phyloP scores from a whole-genome alignment of 169 alveolate species.

The Plasmodium yoelii region DNA sequence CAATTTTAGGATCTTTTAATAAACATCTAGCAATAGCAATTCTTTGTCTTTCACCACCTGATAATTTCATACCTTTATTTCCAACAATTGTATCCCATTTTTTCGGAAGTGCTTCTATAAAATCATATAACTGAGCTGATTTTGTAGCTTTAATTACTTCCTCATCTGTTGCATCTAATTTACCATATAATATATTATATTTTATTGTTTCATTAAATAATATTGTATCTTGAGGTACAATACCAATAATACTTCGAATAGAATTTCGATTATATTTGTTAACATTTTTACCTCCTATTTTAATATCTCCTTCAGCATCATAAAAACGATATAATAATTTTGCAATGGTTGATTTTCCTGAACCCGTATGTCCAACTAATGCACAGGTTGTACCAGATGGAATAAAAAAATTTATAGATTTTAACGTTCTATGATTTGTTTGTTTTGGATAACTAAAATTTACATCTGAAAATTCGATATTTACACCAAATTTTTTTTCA shows the following conservation, averaged over 20 bases:
- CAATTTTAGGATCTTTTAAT: constrained; percentile 94
- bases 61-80: constrained; percentile 95
- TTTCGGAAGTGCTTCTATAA: constrained; percentile 88
- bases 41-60: constrained; percentile 99
- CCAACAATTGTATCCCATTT: constrained; percentile 95
- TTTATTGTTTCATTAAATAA: constrained; percentile 91
- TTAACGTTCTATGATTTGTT: constrained; percentile 11
- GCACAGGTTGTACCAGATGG: constrained; percentile 81
- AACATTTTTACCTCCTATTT: constrained; percentile 78
- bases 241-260: constrained; percentile 80
- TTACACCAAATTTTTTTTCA: constrained; percentile 71
- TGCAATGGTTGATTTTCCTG: constrained; percentile 85
- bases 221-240: constrained; percentile 93
- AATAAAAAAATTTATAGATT: constrained; percentile 68
- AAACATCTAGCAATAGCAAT: constrained; percentile 98
- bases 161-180: constrained; percentile 87
- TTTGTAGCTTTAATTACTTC: constrained; percentile 88
- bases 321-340: constrained; percentile 83
- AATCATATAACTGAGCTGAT: constrained; percentile 90
- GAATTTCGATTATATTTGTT: constrained; percentile 78
- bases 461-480: constrained; percentile 53
- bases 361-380: constrained; percentile 85
- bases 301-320: constrained; percentile 82
- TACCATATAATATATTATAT: constrained; percentile 93
- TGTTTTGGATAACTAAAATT: constrained; percentile 47